Conservation (phyloP, 805 yeast species). For the Kodamaea leandrae region DNA sequence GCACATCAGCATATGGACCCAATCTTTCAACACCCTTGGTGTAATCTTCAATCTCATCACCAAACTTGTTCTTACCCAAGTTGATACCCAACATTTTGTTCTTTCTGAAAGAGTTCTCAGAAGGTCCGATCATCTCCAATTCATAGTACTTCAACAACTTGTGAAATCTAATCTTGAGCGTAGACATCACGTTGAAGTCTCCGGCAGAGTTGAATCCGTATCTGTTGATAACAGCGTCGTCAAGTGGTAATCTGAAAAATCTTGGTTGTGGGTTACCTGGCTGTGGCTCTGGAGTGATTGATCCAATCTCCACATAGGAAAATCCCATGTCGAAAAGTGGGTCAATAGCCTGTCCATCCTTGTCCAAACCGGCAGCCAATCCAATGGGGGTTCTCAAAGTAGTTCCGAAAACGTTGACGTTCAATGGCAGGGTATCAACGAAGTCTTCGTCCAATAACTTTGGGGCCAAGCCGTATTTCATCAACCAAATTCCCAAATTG, state of each 20-base stretch:
- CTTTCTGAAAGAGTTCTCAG: slow-evolving; percentile 53
- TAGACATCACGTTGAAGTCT: slow-evolving; percentile 67
- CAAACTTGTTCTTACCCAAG: slow-evolving; percentile 87
- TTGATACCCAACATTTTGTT: slow-evolving; percentile 76
- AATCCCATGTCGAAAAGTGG: slow-evolving; percentile 75
- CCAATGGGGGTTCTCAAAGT: slow-evolving; percentile 78
- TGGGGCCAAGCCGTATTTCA: slow-evolving; percentile 72
- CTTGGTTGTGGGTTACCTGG: slow-evolving; percentile 95
- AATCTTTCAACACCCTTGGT: slow-evolving; percentile 78
- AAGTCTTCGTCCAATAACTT: slow-evolving; percentile 53
- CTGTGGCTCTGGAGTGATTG: slow-evolving; percentile 89
- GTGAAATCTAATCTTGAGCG: slow-evolving; percentile 63
- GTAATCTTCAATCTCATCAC: slow-evolving; percentile 87
- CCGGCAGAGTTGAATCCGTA: slow-evolving; percentile 95
- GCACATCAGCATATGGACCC: slow-evolving; percentile 82
- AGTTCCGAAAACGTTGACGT: slow-evolving; percentile 65
- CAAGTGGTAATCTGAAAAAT: slow-evolving; percentile 79
- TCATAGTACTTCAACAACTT: slow-evolving; percentile 28
- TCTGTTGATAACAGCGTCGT: slow-evolving; percentile 89
- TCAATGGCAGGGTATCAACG: slow-evolving; percentile 39
- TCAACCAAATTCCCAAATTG: slow-evolving; percentile 61
- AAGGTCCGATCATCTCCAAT: slow-evolving; percentile 20
- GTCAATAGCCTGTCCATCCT: slow-evolving; percentile 89
- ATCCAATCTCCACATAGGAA: slow-evolving; percentile 88
- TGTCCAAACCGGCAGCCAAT: slow-evolving; percentile 94